A percentile compares a stretch with the other conserved stretches of the same genome.
These are phyloP conservation scores for Suillus discolor DNA, from an alignment of 768 basidiomycete genomes.

Conservation along the genomic window DNA sequence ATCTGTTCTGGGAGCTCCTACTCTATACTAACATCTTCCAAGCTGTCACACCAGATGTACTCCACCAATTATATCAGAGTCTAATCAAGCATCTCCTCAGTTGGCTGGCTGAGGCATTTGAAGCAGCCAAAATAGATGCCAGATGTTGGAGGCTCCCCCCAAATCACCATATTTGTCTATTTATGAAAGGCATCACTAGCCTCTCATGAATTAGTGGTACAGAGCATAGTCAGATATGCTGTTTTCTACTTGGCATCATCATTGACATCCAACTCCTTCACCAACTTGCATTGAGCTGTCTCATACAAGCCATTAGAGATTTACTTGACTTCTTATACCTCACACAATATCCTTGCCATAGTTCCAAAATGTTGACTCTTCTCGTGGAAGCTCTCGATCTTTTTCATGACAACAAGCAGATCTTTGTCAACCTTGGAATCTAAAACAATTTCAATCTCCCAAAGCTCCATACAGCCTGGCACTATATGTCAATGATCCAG, in stretches of 20 bases:
- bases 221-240: neutral
- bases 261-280: neutral
- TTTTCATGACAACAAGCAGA: neutral
- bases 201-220: neutral
- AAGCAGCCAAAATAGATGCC: neutral
- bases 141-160: neutral
- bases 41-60: neutral
- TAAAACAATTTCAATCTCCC: neutral
- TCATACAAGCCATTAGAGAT: neutral
- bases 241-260: neutral
- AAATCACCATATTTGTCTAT: neutral
- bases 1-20: neutral
- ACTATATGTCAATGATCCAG: neutral
- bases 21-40: neutral
- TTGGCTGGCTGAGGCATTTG: neutral
- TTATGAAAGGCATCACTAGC: neutral
- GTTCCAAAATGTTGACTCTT: neutral
- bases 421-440: neutral
- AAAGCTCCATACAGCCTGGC: neutral
- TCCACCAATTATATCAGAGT: neutral
- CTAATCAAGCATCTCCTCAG: neutral
- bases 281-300: neutral
- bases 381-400: neutral
- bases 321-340: neutral
- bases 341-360: neutral